Evolutionary conservation across 2,329 filamentous ascomycete genomes (phyloP), one percentile per base, ranked within the genome.

Genomic region (Dichotomopilus funicola): DNA sequence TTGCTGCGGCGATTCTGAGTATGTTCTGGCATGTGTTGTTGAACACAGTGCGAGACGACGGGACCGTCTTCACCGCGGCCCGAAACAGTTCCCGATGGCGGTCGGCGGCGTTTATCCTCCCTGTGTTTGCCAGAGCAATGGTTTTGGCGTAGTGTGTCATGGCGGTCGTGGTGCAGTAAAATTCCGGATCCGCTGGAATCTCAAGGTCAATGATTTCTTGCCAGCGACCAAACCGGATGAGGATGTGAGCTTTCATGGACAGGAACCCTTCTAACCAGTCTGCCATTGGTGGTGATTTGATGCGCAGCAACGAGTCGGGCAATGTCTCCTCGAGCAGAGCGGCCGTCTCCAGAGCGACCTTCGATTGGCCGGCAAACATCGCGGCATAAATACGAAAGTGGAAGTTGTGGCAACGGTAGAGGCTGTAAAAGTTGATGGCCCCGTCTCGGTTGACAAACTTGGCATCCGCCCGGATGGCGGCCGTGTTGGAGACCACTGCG

Each of bases 301-400:
- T 73, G 0, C 80, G 78, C 0, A 91, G 73, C 3, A 91, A 68
- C 0, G 78, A 77, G 52, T 86, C 81, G 0, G 87, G 79, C 4
- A 91, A 71, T 0, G 81, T 81, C 0, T 70, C 70, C 64, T 90
- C 86, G 48, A 91, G 76, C 45, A 75, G 72, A 0, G 65, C 62
- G 0, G 80, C 79, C 0, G 85, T 84, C 0, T 86, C 78, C 1
- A 91, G 67, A 0, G 86, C 85, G 9, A 85, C 73, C 31, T 71
- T 66, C 1, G 76, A 86, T 65, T 86, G 80, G 0, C 84, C 88
- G 0, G 86, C 80, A 61, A 91, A 87, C 87, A 91, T 89, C 55
- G 87, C 87, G 0, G 85, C 84, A 65, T 91, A 91, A 49, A 91
- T 79, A 2, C 82, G 78, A 60, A 88, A 90, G 65, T 91, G 88